Conservation (phyloP, 805 yeast species). For the Saturnispora quitensis region DNA sequence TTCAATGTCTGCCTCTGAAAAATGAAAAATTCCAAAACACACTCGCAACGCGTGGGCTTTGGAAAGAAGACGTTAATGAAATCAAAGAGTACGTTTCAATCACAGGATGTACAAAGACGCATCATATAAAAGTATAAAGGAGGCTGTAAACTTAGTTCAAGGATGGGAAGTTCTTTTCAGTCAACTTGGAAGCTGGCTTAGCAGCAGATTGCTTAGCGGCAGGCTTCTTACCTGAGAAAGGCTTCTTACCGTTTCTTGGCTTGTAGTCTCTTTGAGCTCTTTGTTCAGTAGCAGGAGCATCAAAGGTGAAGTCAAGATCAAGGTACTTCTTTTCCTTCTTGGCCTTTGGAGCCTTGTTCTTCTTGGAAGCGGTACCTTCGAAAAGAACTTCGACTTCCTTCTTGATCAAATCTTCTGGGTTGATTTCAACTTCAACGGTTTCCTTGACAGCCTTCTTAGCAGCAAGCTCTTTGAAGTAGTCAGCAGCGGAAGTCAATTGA, state of each 20-base stretch:
- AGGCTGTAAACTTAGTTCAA: constrained; percentile 28
- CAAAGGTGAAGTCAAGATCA: constrained; percentile 65
- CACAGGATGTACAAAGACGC: background rate
- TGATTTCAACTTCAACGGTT: constrained; percentile 32
- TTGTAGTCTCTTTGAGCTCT: constrained; percentile 25
- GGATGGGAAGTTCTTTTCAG: constrained; percentile 66
- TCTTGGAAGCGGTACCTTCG: constrained; percentile 56
- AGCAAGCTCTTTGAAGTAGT: constrained; percentile 68
- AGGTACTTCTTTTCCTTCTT: constrained; percentile 73
- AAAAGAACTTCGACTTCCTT: constrained; percentile 56
- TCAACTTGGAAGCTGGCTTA: constrained; percentile 23
- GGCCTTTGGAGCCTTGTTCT: constrained; percentile 52
- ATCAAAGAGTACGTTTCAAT: constrained; percentile 1
- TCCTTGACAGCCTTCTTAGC: constrained; percentile 26
- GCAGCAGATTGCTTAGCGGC: constrained; percentile 1
- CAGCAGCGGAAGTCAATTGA: constrained; percentile 66
- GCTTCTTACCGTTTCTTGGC: constrained; percentile 8
- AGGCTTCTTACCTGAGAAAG: constrained; percentile 17
- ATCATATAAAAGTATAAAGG: background rate
- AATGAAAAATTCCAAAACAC: background rate
- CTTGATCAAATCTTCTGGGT: constrained; percentile 50
- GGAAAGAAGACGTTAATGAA: background rate
- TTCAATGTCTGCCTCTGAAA: background rate
- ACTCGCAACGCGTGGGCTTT: background rate
- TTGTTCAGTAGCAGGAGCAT: constrained; percentile 28